Evolutionary conservation across 139 green algal genomes (phyloP).

Genomic region (Picochlorum sp.): DNA sequence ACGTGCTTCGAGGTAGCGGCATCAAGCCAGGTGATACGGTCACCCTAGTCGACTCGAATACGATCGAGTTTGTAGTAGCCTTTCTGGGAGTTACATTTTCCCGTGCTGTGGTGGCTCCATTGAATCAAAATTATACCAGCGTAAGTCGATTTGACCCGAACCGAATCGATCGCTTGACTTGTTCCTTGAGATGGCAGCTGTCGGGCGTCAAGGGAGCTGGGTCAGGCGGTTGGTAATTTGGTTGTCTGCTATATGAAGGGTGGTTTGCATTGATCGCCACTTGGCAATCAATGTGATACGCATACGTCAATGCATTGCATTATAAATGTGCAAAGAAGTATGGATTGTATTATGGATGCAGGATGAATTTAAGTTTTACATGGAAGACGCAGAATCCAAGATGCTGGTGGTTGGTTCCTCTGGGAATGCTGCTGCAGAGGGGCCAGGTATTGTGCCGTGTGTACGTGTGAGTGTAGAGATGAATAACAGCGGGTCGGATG

Average conservation of each 20-base stretch:
- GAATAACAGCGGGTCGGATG: neutral
- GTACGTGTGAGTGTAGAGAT: neutral
- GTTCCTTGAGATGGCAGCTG: neutral
- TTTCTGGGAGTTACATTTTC: slow-evolving; percentile 51
- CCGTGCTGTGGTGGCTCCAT: slow-evolving; percentile 44
- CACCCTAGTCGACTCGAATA: slow-evolving; percentile 51
- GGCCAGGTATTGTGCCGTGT: slow-evolving; percentile 9
- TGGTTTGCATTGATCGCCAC: neutral
- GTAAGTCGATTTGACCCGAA: too few relatives aligned
- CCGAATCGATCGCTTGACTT: slow-evolving; percentile 4
- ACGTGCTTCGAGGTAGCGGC: slow-evolving; percentile 16
- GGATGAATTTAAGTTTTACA: slow-evolving; percentile 63
- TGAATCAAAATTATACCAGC: slow-evolving; percentile 59
- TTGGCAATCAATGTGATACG: neutral
- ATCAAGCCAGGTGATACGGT: slow-evolving; percentile 40
- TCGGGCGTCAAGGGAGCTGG: too few relatives aligned
- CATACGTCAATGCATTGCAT: neutral
- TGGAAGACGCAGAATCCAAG: slow-evolving; percentile 50
- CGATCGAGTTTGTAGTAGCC: slow-evolving; percentile 55
- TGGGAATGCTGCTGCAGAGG: slow-evolving; percentile 32
- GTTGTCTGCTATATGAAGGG: neutral
- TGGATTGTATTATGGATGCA: slow-evolving; percentile 9
- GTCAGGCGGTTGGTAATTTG: neutral
- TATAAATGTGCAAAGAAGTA: neutral
- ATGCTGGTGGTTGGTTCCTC: slow-evolving; percentile 42